Percentiles rank a stretch among this genome's conserved stretches.
phyloP scores from a whole-genome alignment of 2,329 filamentous ascomycete genomes.

The Colletotrichum costaricense region DNA sequence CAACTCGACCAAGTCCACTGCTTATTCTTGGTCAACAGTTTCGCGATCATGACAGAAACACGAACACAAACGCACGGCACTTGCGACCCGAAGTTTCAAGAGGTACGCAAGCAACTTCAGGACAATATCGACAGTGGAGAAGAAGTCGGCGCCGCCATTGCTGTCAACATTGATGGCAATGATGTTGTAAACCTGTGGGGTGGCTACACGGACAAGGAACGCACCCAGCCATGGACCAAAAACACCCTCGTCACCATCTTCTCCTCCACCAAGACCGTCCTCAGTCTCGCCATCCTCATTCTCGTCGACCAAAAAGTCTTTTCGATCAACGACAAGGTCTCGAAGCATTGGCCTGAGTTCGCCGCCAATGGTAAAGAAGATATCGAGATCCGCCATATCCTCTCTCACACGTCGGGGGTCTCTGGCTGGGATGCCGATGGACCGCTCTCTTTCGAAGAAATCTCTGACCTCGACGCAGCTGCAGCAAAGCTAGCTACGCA shows the following conservation, averaged over 20 bases:
- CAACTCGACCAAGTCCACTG: background rate
- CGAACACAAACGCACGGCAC: slow-evolving; percentile 49
- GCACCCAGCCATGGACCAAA: slow-evolving; percentile 46
- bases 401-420: slow-evolving; percentile 53
- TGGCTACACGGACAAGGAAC: slow-evolving; percentile 46
- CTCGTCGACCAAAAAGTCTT: slow-evolving; percentile 52
- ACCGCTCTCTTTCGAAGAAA: slow-evolving; percentile 43
- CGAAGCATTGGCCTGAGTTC: slow-evolving; percentile 59
- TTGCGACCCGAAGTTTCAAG: slow-evolving; percentile 48
- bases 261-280: slow-evolving; percentile 53
- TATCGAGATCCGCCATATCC: slow-evolving; percentile 51
- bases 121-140: slow-evolving; percentile 47
- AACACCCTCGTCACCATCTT: slow-evolving; percentile 54
- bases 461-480: slow-evolving; percentile 45
- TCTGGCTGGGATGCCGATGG: slow-evolving; percentile 45
- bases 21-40: background rate
- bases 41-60: slow-evolving; percentile 37
- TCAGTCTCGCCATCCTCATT: slow-evolving; percentile 48
- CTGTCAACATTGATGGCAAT: slow-evolving; percentile 51
- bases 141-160: slow-evolving; percentile 57
- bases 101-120: slow-evolving; percentile 47
- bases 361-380: slow-evolving; percentile 52
- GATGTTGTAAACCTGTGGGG: slow-evolving; percentile 58
- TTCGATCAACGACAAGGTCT: slow-evolving; percentile 48
- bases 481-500: slow-evolving; percentile 51